phyloP scores from a whole-genome alignment of 805 yeast genomes.

The Tetrapisispora arboricola region DNA sequence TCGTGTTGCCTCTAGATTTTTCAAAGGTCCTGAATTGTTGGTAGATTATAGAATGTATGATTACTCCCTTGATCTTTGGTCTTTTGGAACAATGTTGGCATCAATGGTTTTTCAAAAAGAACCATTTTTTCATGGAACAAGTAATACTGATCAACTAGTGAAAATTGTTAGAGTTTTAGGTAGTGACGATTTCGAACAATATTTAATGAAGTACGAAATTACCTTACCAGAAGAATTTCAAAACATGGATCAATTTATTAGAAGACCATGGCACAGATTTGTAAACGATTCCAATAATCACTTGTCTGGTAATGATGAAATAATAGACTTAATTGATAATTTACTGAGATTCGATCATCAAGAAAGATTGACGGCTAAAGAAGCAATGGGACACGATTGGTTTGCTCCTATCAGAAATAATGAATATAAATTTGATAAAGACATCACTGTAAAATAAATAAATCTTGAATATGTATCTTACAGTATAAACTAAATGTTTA shows the following conservation, averaged over 20 bases:
- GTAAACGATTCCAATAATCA: slow-evolving; percentile 60
- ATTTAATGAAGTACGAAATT: slow-evolving; percentile 62
- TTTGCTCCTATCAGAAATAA: slow-evolving; percentile 18
- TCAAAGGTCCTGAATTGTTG: slow-evolving; percentile 85
- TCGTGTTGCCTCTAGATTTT: slow-evolving; percentile 86
- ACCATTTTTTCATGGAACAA: slow-evolving; percentile 85
- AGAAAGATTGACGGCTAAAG: slow-evolving; percentile 77
- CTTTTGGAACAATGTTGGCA: slow-evolving; percentile 87
- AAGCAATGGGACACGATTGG: slow-evolving; percentile 64
- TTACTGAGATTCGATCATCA: slow-evolving; percentile 78
- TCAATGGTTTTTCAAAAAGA: slow-evolving; percentile 84
- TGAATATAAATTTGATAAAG: slow-evolving; percentile 3
- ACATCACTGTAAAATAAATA: not conserved
- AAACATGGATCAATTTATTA: slow-evolving; percentile 62
- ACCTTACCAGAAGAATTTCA: slow-evolving; percentile 66
- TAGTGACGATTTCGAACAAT: slow-evolving; percentile 63
- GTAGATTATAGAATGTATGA: slow-evolving; percentile 83
- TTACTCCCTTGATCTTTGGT: slow-evolving; percentile 88
- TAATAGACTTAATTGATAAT: slow-evolving; percentile 61
- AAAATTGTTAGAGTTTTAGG: slow-evolving; percentile 85
- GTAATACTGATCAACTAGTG: slow-evolving; percentile 83
- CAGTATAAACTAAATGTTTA: too few relatives aligned
- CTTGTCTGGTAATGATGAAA: slow-evolving; percentile 46
- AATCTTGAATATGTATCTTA: too few relatives aligned
- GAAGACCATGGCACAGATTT: slow-evolving; percentile 81